phyloP scores from a whole-genome alignment of 148 eudicot species.

The Talinum fruticosum region DNA sequence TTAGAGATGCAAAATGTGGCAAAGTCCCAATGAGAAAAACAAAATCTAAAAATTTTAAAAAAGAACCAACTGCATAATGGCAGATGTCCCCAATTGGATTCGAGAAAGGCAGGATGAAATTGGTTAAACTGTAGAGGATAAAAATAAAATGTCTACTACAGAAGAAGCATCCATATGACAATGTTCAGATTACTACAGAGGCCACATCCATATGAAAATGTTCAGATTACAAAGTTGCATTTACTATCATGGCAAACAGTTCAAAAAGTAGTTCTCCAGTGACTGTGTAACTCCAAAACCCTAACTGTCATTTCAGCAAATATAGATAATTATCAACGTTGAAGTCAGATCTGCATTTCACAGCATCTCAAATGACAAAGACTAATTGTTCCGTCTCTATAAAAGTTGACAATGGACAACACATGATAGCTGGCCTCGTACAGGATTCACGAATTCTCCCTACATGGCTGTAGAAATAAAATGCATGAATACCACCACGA shows the following conservation, averaged over 20 bases:
- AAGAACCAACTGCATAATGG: background rate
- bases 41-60: background rate
- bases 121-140: background rate
- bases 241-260: background rate
- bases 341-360: background rate
- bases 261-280: background rate
- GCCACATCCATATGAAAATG: background rate
- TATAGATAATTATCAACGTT: background rate
- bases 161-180: background rate
- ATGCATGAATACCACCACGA: background rate
- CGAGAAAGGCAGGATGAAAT: background rate
- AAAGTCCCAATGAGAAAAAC: background rate
- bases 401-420: background rate
- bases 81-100: background rate
- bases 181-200: background rate
- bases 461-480: too few species aligned
- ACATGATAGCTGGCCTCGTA: background rate
- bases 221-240: background rate
- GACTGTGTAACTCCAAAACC: background rate
- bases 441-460: background rate
- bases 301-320: background rate
- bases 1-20: conserved; percentile 9
- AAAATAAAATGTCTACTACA: background rate
- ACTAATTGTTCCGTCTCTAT: background rate
- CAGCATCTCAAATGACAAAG: background rate